These are phyloP conservation scores for Phytophthora cryptogea DNA, from an alignment of 352 stramenopile species.

Conservation along the genomic window DNA sequence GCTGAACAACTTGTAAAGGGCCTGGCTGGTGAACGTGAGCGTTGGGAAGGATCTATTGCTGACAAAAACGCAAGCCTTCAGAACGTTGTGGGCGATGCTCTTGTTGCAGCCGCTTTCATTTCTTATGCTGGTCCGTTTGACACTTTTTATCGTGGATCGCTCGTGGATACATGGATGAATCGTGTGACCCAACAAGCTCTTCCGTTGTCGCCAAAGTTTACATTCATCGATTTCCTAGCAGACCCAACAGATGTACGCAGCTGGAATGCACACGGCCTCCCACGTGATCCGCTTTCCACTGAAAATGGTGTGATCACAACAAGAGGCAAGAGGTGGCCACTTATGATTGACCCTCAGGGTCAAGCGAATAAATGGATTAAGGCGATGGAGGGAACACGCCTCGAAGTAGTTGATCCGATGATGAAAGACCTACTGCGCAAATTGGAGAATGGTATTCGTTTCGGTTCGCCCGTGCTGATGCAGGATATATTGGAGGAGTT, in stretches of 20 bases:
- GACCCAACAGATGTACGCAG: constrained; percentile 93
- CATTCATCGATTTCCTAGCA: constrained; percentile 92
- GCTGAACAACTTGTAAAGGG: constrained; percentile 95
- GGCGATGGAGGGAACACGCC: constrained; percentile 87
- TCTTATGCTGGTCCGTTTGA: constrained; percentile 96
- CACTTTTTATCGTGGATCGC: constrained; percentile 86
- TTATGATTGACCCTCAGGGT: constrained; percentile 97
- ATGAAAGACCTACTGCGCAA: constrained; percentile 95
- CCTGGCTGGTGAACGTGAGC: constrained; percentile 92
- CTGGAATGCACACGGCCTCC: constrained; percentile 95
- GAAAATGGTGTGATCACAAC: constrained; percentile 97
- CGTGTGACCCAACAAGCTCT: constrained; percentile 84
- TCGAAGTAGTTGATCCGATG: constrained; percentile 95
- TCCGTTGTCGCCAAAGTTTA: constrained; percentile 88
- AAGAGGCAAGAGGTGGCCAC: constrained; percentile 92
- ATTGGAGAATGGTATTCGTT: constrained; percentile 94
- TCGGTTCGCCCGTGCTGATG: constrained; percentile 93
- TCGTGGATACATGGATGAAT: constrained; percentile 91
- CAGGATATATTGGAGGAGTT: constrained; percentile 96
- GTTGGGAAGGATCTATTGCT: constrained; percentile 92
- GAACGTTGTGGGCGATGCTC: constrained; percentile 92
- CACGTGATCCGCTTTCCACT: constrained; percentile 92
- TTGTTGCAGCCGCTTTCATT: constrained; percentile 94
- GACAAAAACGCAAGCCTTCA: constrained; percentile 88
- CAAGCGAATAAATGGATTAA: constrained; percentile 98